Evolutionary conservation across 192 early-diverging fungal genomes (phyloP).

Genomic region (Coemansia asiatica): DNA sequence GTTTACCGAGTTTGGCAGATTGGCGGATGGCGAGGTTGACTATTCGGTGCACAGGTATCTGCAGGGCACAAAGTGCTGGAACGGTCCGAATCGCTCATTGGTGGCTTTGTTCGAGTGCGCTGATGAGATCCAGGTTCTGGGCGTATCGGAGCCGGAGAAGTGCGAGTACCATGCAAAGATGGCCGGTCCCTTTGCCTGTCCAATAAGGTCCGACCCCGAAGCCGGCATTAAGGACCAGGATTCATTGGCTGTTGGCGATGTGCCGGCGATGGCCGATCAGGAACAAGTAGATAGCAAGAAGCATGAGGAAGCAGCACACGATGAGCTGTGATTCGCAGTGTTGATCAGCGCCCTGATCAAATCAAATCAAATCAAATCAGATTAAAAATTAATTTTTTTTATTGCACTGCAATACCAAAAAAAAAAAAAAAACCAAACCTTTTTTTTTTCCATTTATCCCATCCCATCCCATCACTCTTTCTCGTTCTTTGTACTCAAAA

Average conservation of each 20-base stretch:
- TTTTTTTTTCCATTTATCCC: neutral
- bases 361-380: slow-evolving; percentile 12
- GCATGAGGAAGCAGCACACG: neutral
- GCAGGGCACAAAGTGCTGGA: slow-evolving; percentile 88
- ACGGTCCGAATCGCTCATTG: slow-evolving; percentile 83
- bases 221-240: no score
- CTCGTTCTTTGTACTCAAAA: neutral
- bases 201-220: no score
- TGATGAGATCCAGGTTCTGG: slow-evolving; percentile 61
- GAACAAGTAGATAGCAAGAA: no score
- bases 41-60: slow-evolving; percentile 61
- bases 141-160: slow-evolving; percentile 85
- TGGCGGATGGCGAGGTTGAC: slow-evolving; percentile 12
- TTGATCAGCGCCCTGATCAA: no score
- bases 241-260: neutral
- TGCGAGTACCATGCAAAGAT: slow-evolving; percentile 87
- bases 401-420: neutral
- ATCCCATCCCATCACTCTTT: neutral
- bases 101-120: slow-evolving; percentile 78
- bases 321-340: slow-evolving; percentile 14
- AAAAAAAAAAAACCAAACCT: neutral
- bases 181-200: slow-evolving; percentile 79
- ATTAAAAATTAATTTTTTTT: neutral
- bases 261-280: slow-evolving; percentile 2
- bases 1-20: slow-evolving; percentile 56